Conservation (phyloP, 805 yeast species). For the Pichia occidentalis region DNA sequence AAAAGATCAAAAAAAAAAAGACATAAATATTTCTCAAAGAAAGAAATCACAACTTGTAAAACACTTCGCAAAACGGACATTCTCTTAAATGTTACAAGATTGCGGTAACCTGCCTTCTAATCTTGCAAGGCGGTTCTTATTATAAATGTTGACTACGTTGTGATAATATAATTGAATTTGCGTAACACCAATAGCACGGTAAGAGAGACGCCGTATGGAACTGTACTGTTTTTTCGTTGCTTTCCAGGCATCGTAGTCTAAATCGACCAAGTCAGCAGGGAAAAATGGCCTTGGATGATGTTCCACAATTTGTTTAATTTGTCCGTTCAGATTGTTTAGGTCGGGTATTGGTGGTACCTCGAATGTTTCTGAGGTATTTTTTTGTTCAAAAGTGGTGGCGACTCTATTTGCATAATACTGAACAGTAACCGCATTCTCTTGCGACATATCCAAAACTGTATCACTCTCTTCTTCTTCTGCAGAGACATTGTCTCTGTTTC, state of each 20-base stretch:
- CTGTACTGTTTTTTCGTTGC: slow-evolving; percentile 26
- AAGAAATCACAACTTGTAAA: too few species aligned
- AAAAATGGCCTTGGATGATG: slow-evolving; percentile 33
- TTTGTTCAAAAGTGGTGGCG: slow-evolving; percentile 6
- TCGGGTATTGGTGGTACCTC: slow-evolving; percentile 26
- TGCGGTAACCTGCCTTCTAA: slow-evolving; percentile 1
- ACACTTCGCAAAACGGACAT: too few species aligned
- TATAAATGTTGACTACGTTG: slow-evolving; percentile 38
- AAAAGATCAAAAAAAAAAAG: too few species aligned
- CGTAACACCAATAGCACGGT: slow-evolving; percentile 53
- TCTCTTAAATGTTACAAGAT: too few species aligned
- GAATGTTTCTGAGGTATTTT: slow-evolving; percentile 11
- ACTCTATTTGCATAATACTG: background rate
- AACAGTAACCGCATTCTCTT: background rate
- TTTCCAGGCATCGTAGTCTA: slow-evolving; percentile 41
- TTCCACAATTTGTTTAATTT: slow-evolving; percentile 21
- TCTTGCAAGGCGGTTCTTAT: slow-evolving; percentile 22
- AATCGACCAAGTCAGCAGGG: slow-evolving; percentile 34
- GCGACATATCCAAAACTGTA: too few species aligned
- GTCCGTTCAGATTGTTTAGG: slow-evolving; percentile 17
- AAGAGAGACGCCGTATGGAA: slow-evolving; percentile 34
- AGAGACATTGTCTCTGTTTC: slow-evolving; percentile 6
- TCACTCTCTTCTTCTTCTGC: slow-evolving; percentile 9
- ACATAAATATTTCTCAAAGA: too few species aligned
- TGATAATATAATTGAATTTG: slow-evolving; percentile 43